Base-by-base conservation (phyloP, 768 basidiomycete genomes). In the Tulasnella sp. region DNA sequence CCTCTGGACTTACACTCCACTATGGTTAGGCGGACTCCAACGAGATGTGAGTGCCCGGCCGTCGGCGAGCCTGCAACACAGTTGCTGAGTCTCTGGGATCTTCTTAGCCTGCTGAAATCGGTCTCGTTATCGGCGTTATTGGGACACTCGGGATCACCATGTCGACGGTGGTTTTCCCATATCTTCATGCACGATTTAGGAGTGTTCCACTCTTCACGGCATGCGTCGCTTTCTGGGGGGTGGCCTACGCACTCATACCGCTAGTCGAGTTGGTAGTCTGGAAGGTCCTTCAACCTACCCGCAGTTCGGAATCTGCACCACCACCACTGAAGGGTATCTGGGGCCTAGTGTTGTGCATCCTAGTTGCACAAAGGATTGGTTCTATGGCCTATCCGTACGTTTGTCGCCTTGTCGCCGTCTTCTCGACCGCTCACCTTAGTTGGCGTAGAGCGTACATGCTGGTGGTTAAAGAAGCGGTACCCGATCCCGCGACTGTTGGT, bases 1-100 rank as follows among this genome's bases (percentile, higher is more conserved):
- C 12, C 86, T 93, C 44, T 92, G 90, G 82, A 91, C 90, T 80
- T 93, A 91, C 83, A 90, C 92, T 21, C 87, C 90, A 1, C 10
- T 44, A 14, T 18, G 48, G 27, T 40, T 62, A 19, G 76, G 76
- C 38, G 76, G 76, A 4, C 38, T 77, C 12, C 34, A 77, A 31
- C 76, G 58, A 39, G 58, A 62, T 16, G 76, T 77, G 52, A 77
- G 76, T 68, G 36, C 24, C n/a, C n/a, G n/a, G 7, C 27, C 40
- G 14, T 76, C 75, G 7, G 46, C 74, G 56, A 24, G 38, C 42
- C 4, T 27, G 7, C 27, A 34, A 38, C 10, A 24, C 10, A 34
- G n/a, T 48, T 16, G 38, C 39, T 3, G 8, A 48, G 6, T 31
- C 16, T 40, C n/a, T 0, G 27, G 40, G 16, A 75, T 75, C 21